phyloP scores from a whole-genome alignment of 2,329 filamentous ascomycete species.

The Waltergamsia citrina region DNA sequence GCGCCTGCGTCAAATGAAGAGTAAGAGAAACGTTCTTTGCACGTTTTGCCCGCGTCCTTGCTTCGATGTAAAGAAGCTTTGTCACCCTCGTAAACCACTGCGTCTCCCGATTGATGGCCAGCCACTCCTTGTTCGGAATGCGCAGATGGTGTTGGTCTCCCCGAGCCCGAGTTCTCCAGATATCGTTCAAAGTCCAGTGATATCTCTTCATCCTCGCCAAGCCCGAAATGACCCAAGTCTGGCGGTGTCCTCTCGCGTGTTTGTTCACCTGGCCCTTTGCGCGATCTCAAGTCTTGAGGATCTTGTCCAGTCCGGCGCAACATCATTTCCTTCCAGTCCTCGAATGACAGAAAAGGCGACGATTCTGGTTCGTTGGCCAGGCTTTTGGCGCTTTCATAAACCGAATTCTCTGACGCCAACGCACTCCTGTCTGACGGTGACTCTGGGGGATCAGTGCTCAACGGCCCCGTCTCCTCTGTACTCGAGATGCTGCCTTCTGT shows the following conservation, averaged over 20 bases:
- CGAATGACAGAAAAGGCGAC: conserved; percentile 79
- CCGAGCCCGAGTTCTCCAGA: conserved; percentile 29
- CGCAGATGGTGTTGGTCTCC: neutral
- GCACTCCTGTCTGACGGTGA: too few species aligned
- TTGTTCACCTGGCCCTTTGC: conserved; percentile 43
- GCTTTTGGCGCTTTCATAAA: too few species aligned
- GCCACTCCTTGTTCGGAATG: conserved; percentile 4
- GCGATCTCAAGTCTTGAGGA: conserved; percentile 53
- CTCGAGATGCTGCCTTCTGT: too few species aligned
- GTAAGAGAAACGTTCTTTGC: conserved; percentile 96
- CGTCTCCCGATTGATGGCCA: conserved; percentile 19
- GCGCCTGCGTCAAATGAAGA: conserved; percentile 96
- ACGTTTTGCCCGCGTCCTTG: conserved; percentile 93
- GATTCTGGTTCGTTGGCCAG: conserved; percentile 12
- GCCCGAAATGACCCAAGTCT: conserved; percentile 62
- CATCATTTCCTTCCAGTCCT: conserved; percentile 96
- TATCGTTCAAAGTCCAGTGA: conserved; percentile 41
- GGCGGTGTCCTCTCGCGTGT: conserved; percentile 39
- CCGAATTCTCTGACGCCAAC: too few species aligned
- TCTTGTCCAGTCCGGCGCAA: conserved; percentile 75
- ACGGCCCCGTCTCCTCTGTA: too few species aligned
- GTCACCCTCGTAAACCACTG: conserved; percentile 34
- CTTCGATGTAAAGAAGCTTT: conserved; percentile 54
- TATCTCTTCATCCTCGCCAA: conserved; percentile 87
- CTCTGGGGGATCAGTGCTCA: too few species aligned